Conservation (phyloP, 768 basidiomycete species). For the Suillus sp. region DNA sequence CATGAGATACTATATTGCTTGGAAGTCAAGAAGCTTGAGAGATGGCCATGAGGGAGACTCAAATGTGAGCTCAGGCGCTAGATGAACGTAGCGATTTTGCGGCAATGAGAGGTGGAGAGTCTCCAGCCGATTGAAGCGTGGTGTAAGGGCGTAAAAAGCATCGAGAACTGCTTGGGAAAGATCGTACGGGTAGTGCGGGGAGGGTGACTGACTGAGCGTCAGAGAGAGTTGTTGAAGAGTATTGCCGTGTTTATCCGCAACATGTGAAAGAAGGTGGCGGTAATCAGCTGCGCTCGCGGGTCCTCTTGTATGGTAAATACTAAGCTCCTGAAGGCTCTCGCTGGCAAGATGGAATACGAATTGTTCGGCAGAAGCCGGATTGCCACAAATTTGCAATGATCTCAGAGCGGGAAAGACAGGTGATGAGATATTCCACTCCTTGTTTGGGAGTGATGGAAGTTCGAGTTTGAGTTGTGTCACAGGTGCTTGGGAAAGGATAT, state of each 20-base stretch:
- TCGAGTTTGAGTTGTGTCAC: constrained; percentile 1
- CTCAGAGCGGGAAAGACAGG: neutral
- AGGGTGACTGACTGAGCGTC: neutral
- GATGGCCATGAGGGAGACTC: constrained; percentile 1
- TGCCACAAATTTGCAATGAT: constrained; percentile 2
- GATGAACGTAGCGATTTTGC: neutral
- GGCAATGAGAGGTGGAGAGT: constrained; percentile 1
- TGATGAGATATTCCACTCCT: neutral
- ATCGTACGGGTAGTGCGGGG: neutral
- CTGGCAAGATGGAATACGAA: neutral
- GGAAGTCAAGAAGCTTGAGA: neutral
- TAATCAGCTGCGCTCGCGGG: neutral
- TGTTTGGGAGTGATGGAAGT: constrained; percentile 3
- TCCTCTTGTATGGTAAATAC: neutral
- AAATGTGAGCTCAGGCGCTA: constrained; percentile 3
- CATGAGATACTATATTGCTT: neutral
- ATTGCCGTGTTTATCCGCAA: neutral
- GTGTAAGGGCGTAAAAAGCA: neutral
- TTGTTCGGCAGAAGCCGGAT: neutral
- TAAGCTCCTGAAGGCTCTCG: neutral
- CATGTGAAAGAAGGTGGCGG: neutral
- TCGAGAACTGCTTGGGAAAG: constrained; percentile 3
- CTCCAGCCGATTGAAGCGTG: neutral
- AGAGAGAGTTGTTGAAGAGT: neutral
- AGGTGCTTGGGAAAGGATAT: constrained; percentile 7